Conservation (phyloP, 108 stramenopile genomes). For the Epipyxis sp. region DNA sequence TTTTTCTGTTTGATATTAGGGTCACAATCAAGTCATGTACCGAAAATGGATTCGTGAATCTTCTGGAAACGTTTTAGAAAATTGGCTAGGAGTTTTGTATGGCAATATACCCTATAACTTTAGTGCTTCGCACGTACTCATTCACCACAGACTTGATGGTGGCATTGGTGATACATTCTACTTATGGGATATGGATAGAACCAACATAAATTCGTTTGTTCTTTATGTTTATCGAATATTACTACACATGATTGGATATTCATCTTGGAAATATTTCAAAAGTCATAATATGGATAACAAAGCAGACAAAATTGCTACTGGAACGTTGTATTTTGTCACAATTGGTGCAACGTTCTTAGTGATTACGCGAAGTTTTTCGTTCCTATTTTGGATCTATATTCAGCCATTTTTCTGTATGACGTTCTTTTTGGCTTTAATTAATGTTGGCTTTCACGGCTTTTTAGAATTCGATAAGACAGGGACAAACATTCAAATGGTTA, state of each 20-base stretch:
- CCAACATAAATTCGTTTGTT: neutral
- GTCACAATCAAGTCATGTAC: constrained; percentile 21
- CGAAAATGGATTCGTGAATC: neutral
- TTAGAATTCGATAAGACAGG: constrained; percentile 30
- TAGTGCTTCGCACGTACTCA: constrained; percentile 26
- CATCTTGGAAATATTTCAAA: neutral
- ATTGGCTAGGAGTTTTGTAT: constrained; percentile 19
- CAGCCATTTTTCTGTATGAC: constrained; percentile 37
- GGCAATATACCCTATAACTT: constrained; percentile 33
- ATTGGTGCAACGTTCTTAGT: neutral
- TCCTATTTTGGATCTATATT: constrained; percentile 32
- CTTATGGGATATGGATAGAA: constrained; percentile 26
- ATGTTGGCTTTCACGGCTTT: constrained; percentile 34
- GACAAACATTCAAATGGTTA: neutral
- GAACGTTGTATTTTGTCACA: neutral
- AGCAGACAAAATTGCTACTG: neutral
- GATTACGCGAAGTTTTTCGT: constrained; percentile 21
- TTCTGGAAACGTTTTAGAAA: constrained; percentile 28
- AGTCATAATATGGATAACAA: neutral
- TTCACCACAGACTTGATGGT: constrained; percentile 30
- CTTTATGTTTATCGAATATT: constrained; percentile 24
- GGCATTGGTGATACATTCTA: constrained; percentile 36
- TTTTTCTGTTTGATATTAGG: constrained; percentile 14
- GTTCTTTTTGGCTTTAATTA: constrained; percentile 34
- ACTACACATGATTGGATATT: constrained; percentile 20